Evolutionary conservation across 768 basidiomycete species (phyloP).

Genomic region (Calocera cornea): DNA sequence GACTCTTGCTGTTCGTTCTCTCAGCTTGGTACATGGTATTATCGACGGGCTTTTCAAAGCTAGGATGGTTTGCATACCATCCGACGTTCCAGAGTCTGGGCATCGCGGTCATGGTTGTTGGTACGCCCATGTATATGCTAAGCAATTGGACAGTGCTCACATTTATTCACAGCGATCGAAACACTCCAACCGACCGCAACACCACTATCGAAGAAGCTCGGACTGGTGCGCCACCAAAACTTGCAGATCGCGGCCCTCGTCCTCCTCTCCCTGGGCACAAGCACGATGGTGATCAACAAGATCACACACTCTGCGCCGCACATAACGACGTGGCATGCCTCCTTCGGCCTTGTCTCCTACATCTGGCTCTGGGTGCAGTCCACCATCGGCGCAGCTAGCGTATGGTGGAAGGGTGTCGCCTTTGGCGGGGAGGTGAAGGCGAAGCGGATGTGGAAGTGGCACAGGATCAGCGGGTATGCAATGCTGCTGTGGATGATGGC

Average conservation of each 20-base stretch:
- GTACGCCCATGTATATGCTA: constrained; percentile 24
- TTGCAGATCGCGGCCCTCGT: constrained; percentile 43
- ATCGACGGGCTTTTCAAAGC: not conserved
- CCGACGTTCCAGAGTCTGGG: constrained; percentile 49
- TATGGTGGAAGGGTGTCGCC: constrained; percentile 55
- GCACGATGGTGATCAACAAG: constrained; percentile 55
- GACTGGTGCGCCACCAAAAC: constrained; percentile 55
- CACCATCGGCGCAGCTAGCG: constrained; percentile 54
- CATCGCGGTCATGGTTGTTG: constrained; percentile 45
- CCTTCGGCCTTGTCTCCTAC: constrained; percentile 53
- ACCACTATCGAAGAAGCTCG: constrained; percentile 49
- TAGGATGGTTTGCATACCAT: constrained; percentile 54
- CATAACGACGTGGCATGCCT: constrained; percentile 64
- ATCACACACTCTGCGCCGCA: constrained; percentile 36
- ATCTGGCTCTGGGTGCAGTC: constrained; percentile 48
- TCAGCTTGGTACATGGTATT: not conserved
- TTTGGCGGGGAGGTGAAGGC: constrained; percentile 63
- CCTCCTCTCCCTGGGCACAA: constrained; percentile 46
- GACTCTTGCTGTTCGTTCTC: not conserved
- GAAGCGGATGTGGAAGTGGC: constrained; percentile 72
- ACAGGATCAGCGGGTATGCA: constrained; percentile 28
- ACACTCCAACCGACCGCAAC: constrained; percentile 64
- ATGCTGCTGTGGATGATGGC: not conserved
- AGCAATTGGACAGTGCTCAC: not conserved
- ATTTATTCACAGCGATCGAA: constrained; percentile 40